Evolutionary conservation across 352 stramenopile genomes (phyloP).

Genomic region (Phytopythium mirpurense): DNA sequence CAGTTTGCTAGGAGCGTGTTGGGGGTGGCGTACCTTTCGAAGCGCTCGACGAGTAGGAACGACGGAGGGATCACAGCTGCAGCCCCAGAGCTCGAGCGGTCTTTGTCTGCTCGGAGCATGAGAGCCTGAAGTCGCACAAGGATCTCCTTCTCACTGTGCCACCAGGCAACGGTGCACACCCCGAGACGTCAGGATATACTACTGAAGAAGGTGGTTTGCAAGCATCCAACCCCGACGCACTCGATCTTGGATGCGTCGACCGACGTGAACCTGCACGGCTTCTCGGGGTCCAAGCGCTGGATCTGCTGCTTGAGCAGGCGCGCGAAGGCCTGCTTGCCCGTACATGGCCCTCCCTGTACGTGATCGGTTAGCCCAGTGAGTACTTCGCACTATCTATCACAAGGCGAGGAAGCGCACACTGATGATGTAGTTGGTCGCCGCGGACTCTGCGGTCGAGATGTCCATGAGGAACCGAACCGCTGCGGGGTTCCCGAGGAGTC

Average conservation of each 20-base stretch:
- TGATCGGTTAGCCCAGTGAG: not conserved
- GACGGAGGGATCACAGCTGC: slow-evolving; percentile 4
- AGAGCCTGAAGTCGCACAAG: slow-evolving; percentile 30
- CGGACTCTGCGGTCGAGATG: slow-evolving; percentile 15
- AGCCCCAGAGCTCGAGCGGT: slow-evolving; percentile 4
- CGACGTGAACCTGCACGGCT: slow-evolving; percentile 20
- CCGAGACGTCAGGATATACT: too few species aligned
- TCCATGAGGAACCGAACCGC: slow-evolving; percentile 30
- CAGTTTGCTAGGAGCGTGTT: not conserved
- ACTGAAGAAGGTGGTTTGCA: not conserved
- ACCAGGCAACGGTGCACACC: not conserved
- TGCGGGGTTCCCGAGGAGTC: slow-evolving; percentile 43
- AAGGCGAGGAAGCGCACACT: slow-evolving; percentile 32
- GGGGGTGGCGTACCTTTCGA: slow-evolving; percentile 30
- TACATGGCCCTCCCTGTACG: slow-evolving; percentile 34
- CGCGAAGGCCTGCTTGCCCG: slow-evolving; percentile 48
- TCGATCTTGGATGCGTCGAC: slow-evolving; percentile 23
- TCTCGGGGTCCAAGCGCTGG: slow-evolving; percentile 10
- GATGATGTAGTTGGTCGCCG: slow-evolving; percentile 54
- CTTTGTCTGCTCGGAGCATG: slow-evolving; percentile 16
- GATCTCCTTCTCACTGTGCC: slow-evolving; percentile 33
- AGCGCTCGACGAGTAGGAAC: slow-evolving; percentile 54
- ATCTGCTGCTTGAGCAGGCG: slow-evolving; percentile 33
- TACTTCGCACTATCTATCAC: too few species aligned
- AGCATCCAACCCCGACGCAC: not conserved